Evolutionary conservation across 75 land plant species (phyloP).

Genomic region (Pseudotsuga menziesii): DNA sequence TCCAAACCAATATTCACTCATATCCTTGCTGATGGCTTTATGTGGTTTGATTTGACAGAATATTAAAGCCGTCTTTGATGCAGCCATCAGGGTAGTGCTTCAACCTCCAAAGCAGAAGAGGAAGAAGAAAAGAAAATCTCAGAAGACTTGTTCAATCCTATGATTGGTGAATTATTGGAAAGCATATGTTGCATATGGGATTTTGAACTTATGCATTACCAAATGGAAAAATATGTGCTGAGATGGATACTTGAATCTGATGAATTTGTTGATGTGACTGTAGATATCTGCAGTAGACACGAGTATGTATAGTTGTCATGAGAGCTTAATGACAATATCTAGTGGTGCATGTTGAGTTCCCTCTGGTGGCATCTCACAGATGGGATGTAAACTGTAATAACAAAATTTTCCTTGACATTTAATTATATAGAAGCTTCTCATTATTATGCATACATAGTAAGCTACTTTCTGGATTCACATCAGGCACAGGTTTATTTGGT

Average conservation of each 20-base stretch:
- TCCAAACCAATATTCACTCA: not conserved
- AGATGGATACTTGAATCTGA: not conserved
- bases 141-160: conserved; percentile 60
- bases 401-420: not conserved
- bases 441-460: not conserved
- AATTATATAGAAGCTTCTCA: conserved; percentile 4
- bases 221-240: not conserved
- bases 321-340: conserved; percentile 9
- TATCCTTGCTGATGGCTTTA: not conserved
- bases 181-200: not conserved
- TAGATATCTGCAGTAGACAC: not conserved
- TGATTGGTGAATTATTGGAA: conserved; percentile 18
- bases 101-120: conserved; percentile 63
- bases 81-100: conserved; percentile 66
- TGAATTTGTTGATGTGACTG: not conserved
- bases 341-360: not conserved
- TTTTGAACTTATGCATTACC: not conserved
- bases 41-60: conserved; percentile 36
- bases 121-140: conserved; percentile 64
- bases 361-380: not conserved
- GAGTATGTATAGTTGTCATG: not conserved
- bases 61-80: conserved; percentile 67
- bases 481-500: not conserved
- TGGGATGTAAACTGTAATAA: conserved; percentile 5
- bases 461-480: not conserved